Evolutionary conservation across 176 grass and related monocot species (phyloP).

Genomic region (Stipa capillata): DNA sequence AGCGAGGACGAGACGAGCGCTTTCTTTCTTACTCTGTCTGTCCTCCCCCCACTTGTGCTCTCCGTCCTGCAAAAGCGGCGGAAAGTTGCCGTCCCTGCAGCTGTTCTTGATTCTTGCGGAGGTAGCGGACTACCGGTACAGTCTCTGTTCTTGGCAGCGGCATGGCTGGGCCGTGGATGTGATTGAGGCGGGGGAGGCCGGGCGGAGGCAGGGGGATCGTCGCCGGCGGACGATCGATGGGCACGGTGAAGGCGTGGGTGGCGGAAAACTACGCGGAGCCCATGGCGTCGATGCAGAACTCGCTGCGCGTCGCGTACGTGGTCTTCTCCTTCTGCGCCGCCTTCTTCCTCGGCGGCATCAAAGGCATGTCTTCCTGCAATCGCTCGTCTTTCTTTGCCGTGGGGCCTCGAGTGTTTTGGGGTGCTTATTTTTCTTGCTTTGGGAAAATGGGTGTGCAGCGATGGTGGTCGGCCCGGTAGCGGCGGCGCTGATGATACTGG

Average conservation of each 20-base stretch:
- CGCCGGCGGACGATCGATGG: conserved; percentile 7
- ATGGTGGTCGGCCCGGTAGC: conserved; percentile 76
- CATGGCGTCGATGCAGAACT: conserved; percentile 37
- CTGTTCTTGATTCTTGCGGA: conserved; percentile 1
- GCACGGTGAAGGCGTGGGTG: conserved; percentile 43
- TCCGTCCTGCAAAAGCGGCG: conserved; percentile 9
- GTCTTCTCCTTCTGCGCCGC: conserved; percentile 82
- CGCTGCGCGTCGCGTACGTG: conserved; percentile 56
- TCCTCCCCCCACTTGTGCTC: background rate
- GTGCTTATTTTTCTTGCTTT: background rate
- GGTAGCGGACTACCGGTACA: background rate
- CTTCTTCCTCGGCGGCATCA: conserved; percentile 80
- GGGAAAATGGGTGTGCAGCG: conserved; percentile 37
- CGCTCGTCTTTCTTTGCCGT: background rate
- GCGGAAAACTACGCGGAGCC: conserved; percentile 40
- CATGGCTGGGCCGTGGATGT: conserved; percentile 7
- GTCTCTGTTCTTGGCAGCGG: background rate
- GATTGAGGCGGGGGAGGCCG: background rate
- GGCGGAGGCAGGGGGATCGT: too few relatives aligned
- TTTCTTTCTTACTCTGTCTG: background rate
- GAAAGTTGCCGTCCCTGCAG: background rate
- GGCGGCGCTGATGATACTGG: conserved; percentile 58
- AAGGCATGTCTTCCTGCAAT: conserved; percentile 36
- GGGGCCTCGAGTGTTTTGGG: background rate
- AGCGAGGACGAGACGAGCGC: background rate